Base-by-base conservation (phyloP, 192 early-diverging fungal species). In the Chytriomyces hyalinus region DNA sequence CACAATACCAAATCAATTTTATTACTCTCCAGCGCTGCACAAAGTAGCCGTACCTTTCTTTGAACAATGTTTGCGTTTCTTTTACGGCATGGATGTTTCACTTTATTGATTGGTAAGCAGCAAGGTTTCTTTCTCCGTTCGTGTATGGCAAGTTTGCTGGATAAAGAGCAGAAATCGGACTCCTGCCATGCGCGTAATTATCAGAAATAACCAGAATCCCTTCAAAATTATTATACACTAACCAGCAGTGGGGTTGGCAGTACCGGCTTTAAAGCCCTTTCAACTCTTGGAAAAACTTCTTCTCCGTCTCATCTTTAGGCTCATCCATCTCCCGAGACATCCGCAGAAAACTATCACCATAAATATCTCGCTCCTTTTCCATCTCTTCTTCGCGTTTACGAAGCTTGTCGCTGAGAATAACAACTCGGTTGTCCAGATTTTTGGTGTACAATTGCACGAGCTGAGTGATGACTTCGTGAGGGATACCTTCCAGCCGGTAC, bases 401-500 rank as follows among this genome's bases (percentile, higher is more conserved):
- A 2, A 75, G 13, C 61, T 6, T 11, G 7, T 22, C 61, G 9
- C 45, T 13, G 6, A 43, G 44, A 24, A 48, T 49, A 1, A 10
- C 10, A 6, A 75, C 3, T 6, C 2, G 13, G 13, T 17, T 8
- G 1, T 65, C 73, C 22, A 65, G 17, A 0, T 15, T 48, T 24
- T 64, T 64, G 24, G n/a, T 10, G 47, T 75, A 75, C 1, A 64
- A 65, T 15, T 47, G 22, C 28, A 66, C 11, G 3, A 26, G 61
- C 48, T 75, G 73, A n/a, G 0, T 6, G 26, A 65, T 60, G 13
- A 62, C 61, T 49, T 75, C 73, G 6, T 10, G 8, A 65, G 64
- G 73, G 7, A 75, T 57, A 22, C 65, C 73, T 20, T 75, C 73
- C 6, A 75, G 51, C 0, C 73, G 73, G 61, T 75, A 1, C 28